phyloP scores from a whole-genome alignment of 2,329 filamentous ascomycete genomes.

The Dothideomycetes sp. region DNA sequence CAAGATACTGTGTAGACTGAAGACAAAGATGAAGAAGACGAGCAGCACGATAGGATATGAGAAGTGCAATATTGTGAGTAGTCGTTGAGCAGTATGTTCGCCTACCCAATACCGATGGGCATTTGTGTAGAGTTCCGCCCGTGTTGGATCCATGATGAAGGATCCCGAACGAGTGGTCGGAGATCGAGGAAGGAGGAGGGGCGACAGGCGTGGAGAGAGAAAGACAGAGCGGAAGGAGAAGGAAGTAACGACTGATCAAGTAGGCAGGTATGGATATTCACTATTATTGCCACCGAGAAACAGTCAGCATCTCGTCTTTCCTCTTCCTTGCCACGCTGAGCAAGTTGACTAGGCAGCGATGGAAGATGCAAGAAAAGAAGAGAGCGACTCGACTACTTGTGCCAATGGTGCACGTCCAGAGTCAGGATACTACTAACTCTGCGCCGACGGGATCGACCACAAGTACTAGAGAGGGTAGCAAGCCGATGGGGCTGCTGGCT shows the following conservation, averaged over 20 bases:
- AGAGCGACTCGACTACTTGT: no score
- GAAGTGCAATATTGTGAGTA: conserved; percentile 44
- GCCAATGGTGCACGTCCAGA: no score
- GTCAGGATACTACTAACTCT: no score
- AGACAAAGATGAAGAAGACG: conserved; percentile 53
- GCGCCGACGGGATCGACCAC: no score
- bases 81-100: conserved; percentile 32
- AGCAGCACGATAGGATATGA: conserved; percentile 56
- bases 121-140: conserved; percentile 6
- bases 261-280: no score
- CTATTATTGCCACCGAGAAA: background rate
- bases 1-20: conserved; percentile 52
- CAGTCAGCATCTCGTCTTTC: no score
- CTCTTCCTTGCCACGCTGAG: no score
- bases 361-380: no score
- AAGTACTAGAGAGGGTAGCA: no score
- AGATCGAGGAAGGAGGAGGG: conserved; percentile 1
- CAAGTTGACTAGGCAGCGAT: no score
- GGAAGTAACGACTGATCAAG: background rate
- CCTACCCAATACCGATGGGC: conserved; percentile 23
- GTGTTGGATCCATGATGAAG: conserved; percentile 8
- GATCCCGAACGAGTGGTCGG: conserved; percentile 1
- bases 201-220: background rate
- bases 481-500: no score
- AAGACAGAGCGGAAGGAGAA: background rate